Base-by-base conservation (phyloP, 371 early-diverging fungal genomes). In the Syncephalastrum monosporum region DNA sequence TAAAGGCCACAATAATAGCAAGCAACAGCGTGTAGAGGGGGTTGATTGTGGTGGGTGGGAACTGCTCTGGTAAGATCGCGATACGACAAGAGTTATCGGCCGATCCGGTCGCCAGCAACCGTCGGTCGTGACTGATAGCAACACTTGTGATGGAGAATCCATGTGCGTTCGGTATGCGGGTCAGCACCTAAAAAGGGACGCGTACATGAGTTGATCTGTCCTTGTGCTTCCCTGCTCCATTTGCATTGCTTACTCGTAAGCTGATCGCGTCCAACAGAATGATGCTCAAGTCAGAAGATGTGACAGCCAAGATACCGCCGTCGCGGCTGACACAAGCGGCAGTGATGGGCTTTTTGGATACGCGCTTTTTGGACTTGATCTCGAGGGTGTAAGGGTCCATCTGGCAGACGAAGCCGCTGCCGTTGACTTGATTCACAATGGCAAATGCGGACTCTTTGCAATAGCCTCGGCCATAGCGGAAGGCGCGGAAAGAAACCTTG, bases 21-120 rank as follows among this genome's bases (percentile, higher is more conserved):
- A 72, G 46, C 1, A 74, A 38, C 3, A 77, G 29, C 42, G 78
- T 77, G 41, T 66, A 55, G 5, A 74, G 17, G 1, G 78, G 78
- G 42, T 74, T 71, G 43, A 76, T 59, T 4, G 15, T 69, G 71
- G 70, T 61, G 44, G 55, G 59, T 33, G 75, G 67, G 62, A 83
- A 83, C 14, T 77, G 79, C 55, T 75, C 61, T 19, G 90, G 90
- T 17, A 90, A 63, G 23, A 51, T 48, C 16, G 80, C 70, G 41
- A 86, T 72, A 17, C 75, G 71, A 60, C 86, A 88, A 1, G 79
- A 77, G 46, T 79, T 82, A 50, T 90, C 90, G 1, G 85, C 86
- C 6, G 90, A 90, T 0, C 79, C 89, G 58, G 82, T 90, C 19
- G 81, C 78, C 38, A 90, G 52, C 43, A 79, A 55, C 4, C 75